Base-by-base conservation (phyloP, 2,329 filamentous ascomycete genomes). In the Apiospora phragmitis region DNA sequence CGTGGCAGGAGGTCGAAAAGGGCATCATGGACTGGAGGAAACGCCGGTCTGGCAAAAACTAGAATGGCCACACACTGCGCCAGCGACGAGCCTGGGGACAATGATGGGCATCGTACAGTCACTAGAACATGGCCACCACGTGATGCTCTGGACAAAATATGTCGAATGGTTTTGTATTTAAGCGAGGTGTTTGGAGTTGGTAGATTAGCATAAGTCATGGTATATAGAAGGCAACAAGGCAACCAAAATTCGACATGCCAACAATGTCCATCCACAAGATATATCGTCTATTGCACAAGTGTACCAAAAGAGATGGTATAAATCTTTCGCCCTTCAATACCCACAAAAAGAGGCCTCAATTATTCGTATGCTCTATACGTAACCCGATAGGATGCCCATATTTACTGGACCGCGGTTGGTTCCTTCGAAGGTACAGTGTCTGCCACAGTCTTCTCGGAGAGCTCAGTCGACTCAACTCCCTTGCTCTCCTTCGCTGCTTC, bases 11-110 rank as follows among this genome's bases (percentile, higher is more conserved):
- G 83, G 83, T 98, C 26, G 94, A 97, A 81, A 87, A 86, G 71
- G 95, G 95, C 0, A 89, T 98, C 6, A 86, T 85, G 78, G 90
- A 92, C 77, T 98, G 96, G 95, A 89, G 95, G 77, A 90, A 88
- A 81, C 88, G 92, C 77, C 90, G 90, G 11, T 21, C 43, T 41
- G 67, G 43, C n/a, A 38, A 38, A n/a, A 62, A n/a, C 32, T 62
- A 35, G 9, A 38, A 9, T 14, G 51, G 47, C 14, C 9, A 12
- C 14, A 26, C 49, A 55, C 12, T 4, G 18, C 1, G 12, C 14
- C 24, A 32, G 14, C 32, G 26, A 16, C 4, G 5, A 26, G 18
- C 21, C 32, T 6, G n/a, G 7, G 24, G 18, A 38, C 9, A 11
- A 32, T 8, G 38, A 6, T 38, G 55, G 29, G 29, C 51, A 32